Conservation (phyloP, 768 basidiomycete species). For the Lentinula guzmanii region DNA sequence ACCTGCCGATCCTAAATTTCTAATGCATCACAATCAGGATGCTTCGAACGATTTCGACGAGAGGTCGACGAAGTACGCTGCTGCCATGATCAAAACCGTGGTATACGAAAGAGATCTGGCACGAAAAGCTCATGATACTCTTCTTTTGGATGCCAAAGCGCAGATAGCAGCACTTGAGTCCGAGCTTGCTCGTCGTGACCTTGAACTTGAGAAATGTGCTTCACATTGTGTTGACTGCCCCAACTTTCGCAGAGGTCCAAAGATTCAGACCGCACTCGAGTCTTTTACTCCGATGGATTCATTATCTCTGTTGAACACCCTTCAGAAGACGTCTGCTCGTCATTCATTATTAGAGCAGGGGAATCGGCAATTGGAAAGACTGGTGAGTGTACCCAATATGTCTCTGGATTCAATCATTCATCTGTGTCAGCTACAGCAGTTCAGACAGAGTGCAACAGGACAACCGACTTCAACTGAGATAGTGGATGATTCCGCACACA, state of each 20-base stretch:
- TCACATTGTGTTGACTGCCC: conserved; percentile 5
- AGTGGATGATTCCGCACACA: conserved; percentile 4
- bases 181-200: conserved; percentile 51
- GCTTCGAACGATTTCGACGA: conserved; percentile 9
- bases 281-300: conserved; percentile 16
- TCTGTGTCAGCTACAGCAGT: neutral
- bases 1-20: conserved; percentile 8
- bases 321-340: conserved; percentile 29
- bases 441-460: neutral
- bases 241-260: conserved; percentile 3
- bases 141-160: conserved; percentile 30
- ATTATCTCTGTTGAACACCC: conserved; percentile 33
- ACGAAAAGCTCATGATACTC: conserved; percentile 33
- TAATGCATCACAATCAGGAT: conserved; percentile 6
- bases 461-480: neutral
- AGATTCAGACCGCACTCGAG: neutral
- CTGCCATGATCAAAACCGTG: conserved; percentile 36
- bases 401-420: neutral
- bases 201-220: conserved; percentile 39
- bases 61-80: conserved; percentile 34
- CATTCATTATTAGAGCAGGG: conserved; percentile 41
- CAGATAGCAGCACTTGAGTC: conserved; percentile 43
- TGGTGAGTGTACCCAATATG: conserved; percentile 18
- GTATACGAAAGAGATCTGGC: conserved; percentile 39
- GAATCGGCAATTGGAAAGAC: conserved; percentile 29